Evolutionary conservation across 192 early-diverging fungal genomes (phyloP).

Genomic region (Entophlyctis luteolus): DNA sequence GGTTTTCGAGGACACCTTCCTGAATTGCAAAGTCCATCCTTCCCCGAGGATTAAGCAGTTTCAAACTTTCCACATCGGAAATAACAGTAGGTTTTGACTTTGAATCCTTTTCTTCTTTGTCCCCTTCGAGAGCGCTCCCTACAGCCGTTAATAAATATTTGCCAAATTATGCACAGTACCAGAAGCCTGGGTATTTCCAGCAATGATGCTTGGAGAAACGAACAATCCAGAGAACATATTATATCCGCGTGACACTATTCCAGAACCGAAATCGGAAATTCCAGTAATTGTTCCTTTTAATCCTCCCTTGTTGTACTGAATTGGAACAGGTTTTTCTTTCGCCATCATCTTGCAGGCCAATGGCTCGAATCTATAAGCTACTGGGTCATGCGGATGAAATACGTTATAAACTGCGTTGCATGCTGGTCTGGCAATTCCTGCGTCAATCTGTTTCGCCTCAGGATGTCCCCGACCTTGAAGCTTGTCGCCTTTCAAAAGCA

Average conservation of each 20-base stretch:
- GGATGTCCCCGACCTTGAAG: slow-evolving; percentile 31
- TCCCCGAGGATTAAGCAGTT: slow-evolving; percentile 51
- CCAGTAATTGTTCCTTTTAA: slow-evolving; percentile 60
- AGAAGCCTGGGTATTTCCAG: neutral
- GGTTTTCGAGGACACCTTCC: slow-evolving; percentile 65
- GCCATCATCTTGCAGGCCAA: slow-evolving; percentile 59
- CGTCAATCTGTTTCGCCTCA: slow-evolving; percentile 9
- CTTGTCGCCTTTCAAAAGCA: slow-evolving; percentile 70
- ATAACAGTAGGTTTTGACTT: neutral
- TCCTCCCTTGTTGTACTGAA: slow-evolving; percentile 81
- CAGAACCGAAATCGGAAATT: slow-evolving; percentile 64
- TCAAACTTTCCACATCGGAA: slow-evolving; percentile 28
- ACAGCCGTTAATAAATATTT: neutral
- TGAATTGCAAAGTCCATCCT: slow-evolving; percentile 64
- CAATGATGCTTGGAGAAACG: neutral
- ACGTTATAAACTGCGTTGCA: slow-evolving; percentile 76
- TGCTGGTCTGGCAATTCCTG: slow-evolving; percentile 50
- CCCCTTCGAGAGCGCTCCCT: neutral
- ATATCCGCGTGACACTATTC: slow-evolving; percentile 61
- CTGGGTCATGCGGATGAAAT: slow-evolving; percentile 61
- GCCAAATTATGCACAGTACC: neutral
- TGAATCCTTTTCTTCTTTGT: neutral
- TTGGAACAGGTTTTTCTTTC: slow-evolving; percentile 61
- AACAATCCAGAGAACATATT: slow-evolving; percentile 51
- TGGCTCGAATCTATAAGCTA: slow-evolving; percentile 72